Evolutionary conservation across 108 stramenopile genomes (phyloP).

Genomic region (Nitzschia putrida): DNA sequence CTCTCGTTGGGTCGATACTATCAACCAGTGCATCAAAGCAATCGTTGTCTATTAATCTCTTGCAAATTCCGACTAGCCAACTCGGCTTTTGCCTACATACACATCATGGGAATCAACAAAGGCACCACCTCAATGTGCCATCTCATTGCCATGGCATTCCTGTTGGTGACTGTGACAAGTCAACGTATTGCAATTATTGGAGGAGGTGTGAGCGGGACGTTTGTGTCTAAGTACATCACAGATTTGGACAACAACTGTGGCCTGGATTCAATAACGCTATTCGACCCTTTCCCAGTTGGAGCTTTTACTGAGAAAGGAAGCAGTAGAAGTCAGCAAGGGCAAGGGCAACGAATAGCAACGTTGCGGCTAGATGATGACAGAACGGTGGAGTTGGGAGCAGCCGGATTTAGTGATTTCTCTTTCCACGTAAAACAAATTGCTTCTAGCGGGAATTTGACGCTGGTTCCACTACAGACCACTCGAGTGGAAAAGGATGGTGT

Average conservation of each 20-base stretch:
- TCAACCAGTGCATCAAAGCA: no score
- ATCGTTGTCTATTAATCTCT: no score
- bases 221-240: conserved; percentile 65
- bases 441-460: conserved; percentile 8
- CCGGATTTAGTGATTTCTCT: conserved; percentile 33
- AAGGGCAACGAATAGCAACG: conserved; percentile 66
- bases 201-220: conserved; percentile 70
- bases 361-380: conserved; percentile 50
- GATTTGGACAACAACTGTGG: conserved; percentile 69
- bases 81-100: no score
- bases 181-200: conserved; percentile 64
- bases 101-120: no score
- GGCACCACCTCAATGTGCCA: no score
- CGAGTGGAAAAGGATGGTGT: neutral
- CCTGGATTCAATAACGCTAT: conserved; percentile 59
- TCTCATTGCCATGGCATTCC: neutral
- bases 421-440: conserved; percentile 31
- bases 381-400: conserved; percentile 77
- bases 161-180: neutral
- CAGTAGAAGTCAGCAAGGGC: conserved; percentile 28
- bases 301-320: neutral
- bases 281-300: conserved; percentile 54
- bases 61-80: no score
- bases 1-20: no score
- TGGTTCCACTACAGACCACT: conserved; percentile 3